A percentile compares a stretch with the other conserved stretches of the same genome.
Conservation (phyloP, 2,329 filamentous ascomycete species). For the Keithomyces neogunnii region DNA sequence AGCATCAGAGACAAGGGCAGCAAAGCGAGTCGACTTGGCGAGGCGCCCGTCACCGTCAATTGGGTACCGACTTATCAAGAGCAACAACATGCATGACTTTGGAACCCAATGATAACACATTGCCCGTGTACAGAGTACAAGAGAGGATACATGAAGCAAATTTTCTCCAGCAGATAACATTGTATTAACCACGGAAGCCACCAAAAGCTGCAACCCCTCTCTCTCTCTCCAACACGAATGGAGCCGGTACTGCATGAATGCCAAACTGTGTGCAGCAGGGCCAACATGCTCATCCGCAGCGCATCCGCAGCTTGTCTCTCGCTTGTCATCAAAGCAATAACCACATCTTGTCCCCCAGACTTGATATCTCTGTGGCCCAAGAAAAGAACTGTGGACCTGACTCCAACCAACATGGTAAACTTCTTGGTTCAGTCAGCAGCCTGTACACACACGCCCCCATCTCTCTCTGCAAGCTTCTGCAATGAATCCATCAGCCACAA, state of each 20-base stretch:
- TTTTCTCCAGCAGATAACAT: too few species aligned
- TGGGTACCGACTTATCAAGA: too few species aligned
- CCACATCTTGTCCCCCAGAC: background rate
- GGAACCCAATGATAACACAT: too few species aligned
- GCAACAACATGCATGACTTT: too few species aligned
- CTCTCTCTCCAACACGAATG: background rate
- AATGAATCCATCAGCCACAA: constrained; percentile 1
- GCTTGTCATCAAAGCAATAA: background rate
- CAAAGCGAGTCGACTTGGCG: too few species aligned
- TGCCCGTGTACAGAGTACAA: too few species aligned
- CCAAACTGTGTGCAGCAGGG: background rate
- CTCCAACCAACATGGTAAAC: background rate
- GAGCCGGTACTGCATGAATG: background rate
- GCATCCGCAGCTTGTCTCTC: background rate
- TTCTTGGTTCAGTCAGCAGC: background rate
- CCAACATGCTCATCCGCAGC: background rate
- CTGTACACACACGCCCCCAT: background rate
- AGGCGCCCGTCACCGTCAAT: too few species aligned
- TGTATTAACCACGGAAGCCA: background rate
- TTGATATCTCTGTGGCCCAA: background rate
- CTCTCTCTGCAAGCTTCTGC: background rate
- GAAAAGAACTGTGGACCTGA: background rate
- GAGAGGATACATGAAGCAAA: too few species aligned
- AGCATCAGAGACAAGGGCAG: too few species aligned
- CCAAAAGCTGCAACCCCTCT: background rate